A percentile compares a stretch with the other conserved stretches of the same genome.
These are phyloP conservation scores for Paramecium pentaurelia DNA, from an alignment of 73 alveolate species.

Conservation along the genomic window DNA sequence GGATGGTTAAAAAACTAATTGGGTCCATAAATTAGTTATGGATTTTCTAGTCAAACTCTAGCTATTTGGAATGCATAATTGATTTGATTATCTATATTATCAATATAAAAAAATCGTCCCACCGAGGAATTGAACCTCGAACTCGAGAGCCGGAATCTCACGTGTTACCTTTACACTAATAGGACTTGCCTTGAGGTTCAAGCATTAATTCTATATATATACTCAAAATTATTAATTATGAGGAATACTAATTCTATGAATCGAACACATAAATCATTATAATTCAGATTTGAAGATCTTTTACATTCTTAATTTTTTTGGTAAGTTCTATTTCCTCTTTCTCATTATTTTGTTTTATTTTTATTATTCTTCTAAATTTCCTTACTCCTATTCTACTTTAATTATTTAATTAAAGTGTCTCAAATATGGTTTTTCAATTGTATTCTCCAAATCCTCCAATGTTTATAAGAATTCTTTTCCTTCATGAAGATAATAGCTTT, in stretches of 20 bases:
- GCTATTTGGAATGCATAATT: not conserved
- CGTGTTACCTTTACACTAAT: slow-evolving; percentile 59
- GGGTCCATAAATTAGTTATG: not conserved
- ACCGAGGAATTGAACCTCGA: slow-evolving; percentile 64
- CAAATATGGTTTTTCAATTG: not conserved
- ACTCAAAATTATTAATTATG: not conserved
- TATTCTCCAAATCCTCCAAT: not conserved
- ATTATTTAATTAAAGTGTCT: not conserved
- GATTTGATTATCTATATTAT: not conserved
- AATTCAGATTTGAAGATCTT: slow-evolving; percentile 27
- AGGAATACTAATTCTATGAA: not conserved
- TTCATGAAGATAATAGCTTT: not conserved
- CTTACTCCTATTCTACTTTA: not conserved
- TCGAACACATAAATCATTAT: not conserved
- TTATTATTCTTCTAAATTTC: not conserved
- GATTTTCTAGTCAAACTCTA: not conserved
- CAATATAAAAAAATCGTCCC: slow-evolving; percentile 52
- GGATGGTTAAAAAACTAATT: not conserved
- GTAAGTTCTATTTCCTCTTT: not conserved
- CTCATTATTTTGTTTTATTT: not conserved
- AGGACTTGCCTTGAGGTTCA: slow-evolving; percentile 34
- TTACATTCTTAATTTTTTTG: not conserved
- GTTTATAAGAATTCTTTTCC: not conserved
- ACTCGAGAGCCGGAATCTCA: slow-evolving; percentile 62
- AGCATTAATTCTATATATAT: not conserved